These are phyloP conservation scores for Tylopilus balloui DNA, from an alignment of 768 basidiomycete genomes.

Conservation along the genomic window DNA sequence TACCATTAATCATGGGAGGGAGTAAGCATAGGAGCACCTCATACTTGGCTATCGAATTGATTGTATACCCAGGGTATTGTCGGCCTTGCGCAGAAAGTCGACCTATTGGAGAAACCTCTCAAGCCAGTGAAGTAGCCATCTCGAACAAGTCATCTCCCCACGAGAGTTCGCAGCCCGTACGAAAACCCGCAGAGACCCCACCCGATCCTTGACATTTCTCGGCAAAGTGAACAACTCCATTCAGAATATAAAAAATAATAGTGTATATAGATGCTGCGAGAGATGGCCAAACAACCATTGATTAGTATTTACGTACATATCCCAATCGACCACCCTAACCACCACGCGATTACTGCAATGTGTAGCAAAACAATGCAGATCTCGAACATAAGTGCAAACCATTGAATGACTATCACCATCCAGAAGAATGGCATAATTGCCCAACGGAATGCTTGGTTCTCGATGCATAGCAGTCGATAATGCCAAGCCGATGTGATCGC, in stretches of 20 bases:
- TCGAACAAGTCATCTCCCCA: constrained; percentile 1
- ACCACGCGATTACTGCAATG: constrained; percentile 61
- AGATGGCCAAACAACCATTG: background rate
- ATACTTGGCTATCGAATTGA: background rate
- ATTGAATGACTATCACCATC: constrained; percentile 60
- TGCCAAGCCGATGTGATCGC: constrained; percentile 52
- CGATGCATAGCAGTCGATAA: constrained; percentile 54
- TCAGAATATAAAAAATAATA: constrained; percentile 13
- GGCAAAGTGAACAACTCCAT: background rate
- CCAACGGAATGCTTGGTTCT: constrained; percentile 60
- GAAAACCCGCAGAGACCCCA: background rate
- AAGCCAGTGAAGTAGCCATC: constrained; percentile 4
- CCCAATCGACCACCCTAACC: constrained; percentile 67
- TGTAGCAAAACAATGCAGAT: constrained; percentile 53
- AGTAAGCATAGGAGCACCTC: constrained; percentile 41
- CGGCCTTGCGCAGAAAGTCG: constrained; percentile 62
- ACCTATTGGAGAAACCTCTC: constrained; percentile 34
- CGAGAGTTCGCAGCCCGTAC: constrained; percentile 3
- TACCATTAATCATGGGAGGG: constrained; percentile 73
- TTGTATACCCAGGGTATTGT: constrained; percentile 51
- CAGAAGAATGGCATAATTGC: constrained; percentile 58
- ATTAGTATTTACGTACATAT: constrained; percentile 36
- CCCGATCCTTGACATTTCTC: background rate
- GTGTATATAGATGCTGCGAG: constrained; percentile 6
- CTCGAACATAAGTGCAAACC: constrained; percentile 62